A percentile compares a stretch with the other conserved stretches of the same genome.
These are phyloP conservation scores for Blastocladiella emersonii DNA, from an alignment of 371 early-diverging fungal genomes.

Conservation along the genomic window DNA sequence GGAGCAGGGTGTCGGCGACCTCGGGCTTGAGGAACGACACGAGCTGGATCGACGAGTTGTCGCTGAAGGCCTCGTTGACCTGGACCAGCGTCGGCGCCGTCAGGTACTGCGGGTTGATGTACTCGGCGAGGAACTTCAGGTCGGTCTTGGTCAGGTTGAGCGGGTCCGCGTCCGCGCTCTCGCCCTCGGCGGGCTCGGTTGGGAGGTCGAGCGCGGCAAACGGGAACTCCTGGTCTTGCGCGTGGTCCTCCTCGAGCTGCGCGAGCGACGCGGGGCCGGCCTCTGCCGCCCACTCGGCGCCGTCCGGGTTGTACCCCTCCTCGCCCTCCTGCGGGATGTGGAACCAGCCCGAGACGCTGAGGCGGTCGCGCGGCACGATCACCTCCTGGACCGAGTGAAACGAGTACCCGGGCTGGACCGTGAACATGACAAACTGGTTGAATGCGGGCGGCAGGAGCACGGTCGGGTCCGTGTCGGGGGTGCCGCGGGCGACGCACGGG, in stretches of 20 bases:
- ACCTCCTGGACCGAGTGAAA: conserved; percentile 69
- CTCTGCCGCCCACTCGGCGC: conserved; percentile 19
- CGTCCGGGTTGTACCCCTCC: conserved; percentile 23
- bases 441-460: conserved; percentile 45
- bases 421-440: conserved; percentile 63
- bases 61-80: conserved; percentile 43
- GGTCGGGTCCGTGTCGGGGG: conserved; percentile 44
- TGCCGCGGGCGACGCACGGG: conserved; percentile 41
- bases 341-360: conserved; percentile 65
- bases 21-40: conserved; percentile 38
- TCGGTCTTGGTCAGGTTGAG: background rate
- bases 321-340: conserved; percentile 50
- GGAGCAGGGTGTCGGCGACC: conserved; percentile 20
- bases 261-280: conserved; percentile 31
- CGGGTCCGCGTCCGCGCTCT: conserved; percentile 27
- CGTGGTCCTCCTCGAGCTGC: conserved; percentile 23
- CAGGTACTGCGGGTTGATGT: conserved; percentile 51
- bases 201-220: conserved; percentile 10
- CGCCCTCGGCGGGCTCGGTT: conserved; percentile 15
- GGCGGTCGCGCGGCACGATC: conserved; percentile 37
- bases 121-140: conserved; percentile 19
- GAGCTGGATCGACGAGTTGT: conserved; percentile 51
- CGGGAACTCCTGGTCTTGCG: background rate
- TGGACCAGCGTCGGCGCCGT: conserved; percentile 23
- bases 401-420: conserved; percentile 58